Conservation (phyloP, 176 grass and related monocot genomes). For the Rhynchospora pubera region DNA sequence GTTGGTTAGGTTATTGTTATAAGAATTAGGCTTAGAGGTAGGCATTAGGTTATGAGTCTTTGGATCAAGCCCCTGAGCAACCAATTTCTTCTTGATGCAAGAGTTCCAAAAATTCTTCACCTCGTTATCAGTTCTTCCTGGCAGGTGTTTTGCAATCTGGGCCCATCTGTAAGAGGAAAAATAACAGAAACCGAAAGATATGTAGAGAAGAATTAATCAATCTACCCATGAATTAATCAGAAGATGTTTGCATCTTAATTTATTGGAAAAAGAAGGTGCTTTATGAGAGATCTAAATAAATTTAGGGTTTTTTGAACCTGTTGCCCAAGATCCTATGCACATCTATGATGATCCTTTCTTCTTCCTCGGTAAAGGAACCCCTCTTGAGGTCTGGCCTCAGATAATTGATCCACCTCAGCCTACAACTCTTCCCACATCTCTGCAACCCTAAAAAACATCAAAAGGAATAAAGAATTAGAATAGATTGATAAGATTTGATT, state of each 20-base stretch:
- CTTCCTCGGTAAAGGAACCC: slow-evolving; percentile 78
- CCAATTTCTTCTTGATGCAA: slow-evolving; percentile 99
- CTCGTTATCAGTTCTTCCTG: slow-evolving; percentile 95
- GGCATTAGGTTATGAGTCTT: slow-evolving; percentile 96
- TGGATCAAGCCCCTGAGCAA: slow-evolving; percentile 92
- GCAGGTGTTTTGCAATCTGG: slow-evolving; percentile 95
- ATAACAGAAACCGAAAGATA: slow-evolving; percentile 2
- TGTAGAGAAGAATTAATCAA: background rate
- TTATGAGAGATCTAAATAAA: background rate
- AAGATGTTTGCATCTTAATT: background rate
- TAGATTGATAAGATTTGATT: background rate
- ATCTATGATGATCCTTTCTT: slow-evolving; percentile 93
- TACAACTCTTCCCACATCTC: slow-evolving; percentile 99
- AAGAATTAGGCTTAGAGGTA: slow-evolving; percentile 40
- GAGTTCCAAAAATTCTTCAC: slow-evolving; percentile 99
- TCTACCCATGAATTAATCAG: background rate
- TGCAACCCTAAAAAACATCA: slow-evolving; percentile 48
- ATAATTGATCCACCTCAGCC: slow-evolving; percentile 99
- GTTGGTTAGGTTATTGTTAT: slow-evolving; percentile 25
- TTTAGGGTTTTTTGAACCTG: slow-evolving; percentile 28
- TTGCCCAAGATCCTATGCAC: slow-evolving; percentile 97
- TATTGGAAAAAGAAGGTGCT: background rate
- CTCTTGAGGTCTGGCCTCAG: slow-evolving; percentile 87
- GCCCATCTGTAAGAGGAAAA: slow-evolving; percentile 51
- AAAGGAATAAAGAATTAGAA: background rate